Base-by-base conservation (phyloP, 345 rosid genomes). In the Microthlaspi erraticum region DNA sequence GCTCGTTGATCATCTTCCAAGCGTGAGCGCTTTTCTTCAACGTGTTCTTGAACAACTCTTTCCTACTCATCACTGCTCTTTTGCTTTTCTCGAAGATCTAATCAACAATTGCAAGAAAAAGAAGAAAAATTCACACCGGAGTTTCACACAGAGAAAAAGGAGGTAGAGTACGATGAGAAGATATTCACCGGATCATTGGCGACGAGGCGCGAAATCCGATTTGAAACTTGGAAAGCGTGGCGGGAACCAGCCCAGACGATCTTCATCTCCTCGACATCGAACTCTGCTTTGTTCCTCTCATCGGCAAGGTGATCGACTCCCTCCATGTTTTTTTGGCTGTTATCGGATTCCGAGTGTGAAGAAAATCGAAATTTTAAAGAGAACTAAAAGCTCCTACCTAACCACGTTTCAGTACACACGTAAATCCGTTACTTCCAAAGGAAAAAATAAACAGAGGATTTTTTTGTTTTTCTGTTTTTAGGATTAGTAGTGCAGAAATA, bases 171-270 rank as follows among this genome's bases (percentile, higher is more conserved):
- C 1, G 57, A 34, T 2, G 61, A 42, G 6, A 32, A 34, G 51
- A 13, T 38, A 11, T 23, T 36, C 34, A 93, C 98, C 74, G 96
- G 97, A 84, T 93, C 98, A 80, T 70, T 78, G 66, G 96, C 90
- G 48, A 91, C 90, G 56, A 91, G 88, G 64, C 92, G 94, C 69
- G 96, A 78, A 2, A 91, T 76, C 32, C 96, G 92, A 70, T 91
- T 87, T 31, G 88, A 79, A 75, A 89, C 68, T 32, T 93, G 83
- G 33, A 81, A 81, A 76, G 77, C 84, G 20, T 81, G 86, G 67
- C 78, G 88, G 16, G 98, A 91, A 32, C 97, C 94, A 18, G 91
- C 94, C 98, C 96, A 93, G 52, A 84, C 81, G 81, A 93, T 67
- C 84, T 89, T 93, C 96, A 93, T 87, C 23, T 82, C 87, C 5